Evolutionary conservation across 805 yeast species (phyloP).

Genomic region (Pichia kluyveri): DNA sequence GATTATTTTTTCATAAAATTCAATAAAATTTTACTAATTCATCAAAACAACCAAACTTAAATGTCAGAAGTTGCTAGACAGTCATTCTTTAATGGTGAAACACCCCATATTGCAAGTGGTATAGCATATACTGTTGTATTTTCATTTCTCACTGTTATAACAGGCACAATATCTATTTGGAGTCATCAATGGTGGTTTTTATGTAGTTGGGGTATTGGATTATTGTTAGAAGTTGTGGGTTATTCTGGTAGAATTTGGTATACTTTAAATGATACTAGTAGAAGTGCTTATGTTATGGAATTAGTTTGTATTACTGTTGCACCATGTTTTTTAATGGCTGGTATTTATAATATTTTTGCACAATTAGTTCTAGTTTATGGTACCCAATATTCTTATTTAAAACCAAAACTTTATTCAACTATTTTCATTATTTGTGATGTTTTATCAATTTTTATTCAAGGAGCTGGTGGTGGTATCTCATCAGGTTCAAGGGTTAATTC

Average conservation of each 20-base stretch:
- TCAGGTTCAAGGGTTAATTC: too few relatives aligned
- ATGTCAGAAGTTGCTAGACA: too few relatives aligned
- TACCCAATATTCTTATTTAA: conserved; percentile 34
- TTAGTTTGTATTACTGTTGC: conserved; percentile 57
- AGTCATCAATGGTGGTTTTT: conserved; percentile 60
- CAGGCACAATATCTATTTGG: conserved; percentile 32
- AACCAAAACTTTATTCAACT: conserved; percentile 47
- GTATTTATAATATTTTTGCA: conserved; percentile 58
- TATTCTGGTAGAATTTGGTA: conserved; percentile 48
- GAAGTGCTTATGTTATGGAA: conserved; percentile 44
- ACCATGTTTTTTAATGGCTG: conserved; percentile 74
- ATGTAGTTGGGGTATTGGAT: conserved; percentile 42
- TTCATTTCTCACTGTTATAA: conserved; percentile 35
- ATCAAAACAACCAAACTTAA: too few relatives aligned
- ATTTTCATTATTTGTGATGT: conserved; percentile 57
- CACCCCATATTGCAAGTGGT: conserved; percentile 52
- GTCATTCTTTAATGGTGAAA: too few relatives aligned
- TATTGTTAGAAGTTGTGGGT: conserved; percentile 54
- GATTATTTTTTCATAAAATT: too few relatives aligned
- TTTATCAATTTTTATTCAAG: conserved; percentile 52
- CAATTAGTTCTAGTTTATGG: conserved; percentile 54
- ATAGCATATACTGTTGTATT: conserved; percentile 44
- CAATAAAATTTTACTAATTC: too few relatives aligned
- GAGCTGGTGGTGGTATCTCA: conserved; percentile 64
- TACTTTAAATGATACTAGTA: conserved; percentile 22